Conservation (phyloP, 441 rosid species). For the Brassica hybrid region DNA sequence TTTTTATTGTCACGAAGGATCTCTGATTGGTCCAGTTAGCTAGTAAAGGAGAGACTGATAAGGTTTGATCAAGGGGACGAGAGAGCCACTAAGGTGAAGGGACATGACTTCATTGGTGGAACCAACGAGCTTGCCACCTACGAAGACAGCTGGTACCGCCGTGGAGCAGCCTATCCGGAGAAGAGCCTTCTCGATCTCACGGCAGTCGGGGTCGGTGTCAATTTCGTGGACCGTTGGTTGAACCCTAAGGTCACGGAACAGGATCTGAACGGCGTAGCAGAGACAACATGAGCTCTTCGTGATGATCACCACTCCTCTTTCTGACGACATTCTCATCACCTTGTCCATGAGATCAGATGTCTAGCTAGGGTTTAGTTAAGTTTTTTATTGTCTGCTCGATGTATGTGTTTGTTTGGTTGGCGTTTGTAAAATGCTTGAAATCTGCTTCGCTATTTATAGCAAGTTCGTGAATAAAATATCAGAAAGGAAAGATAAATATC, state of each 20-base stretch:
- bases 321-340: slow-evolving; percentile 73
- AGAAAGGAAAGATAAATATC: slow-evolving; percentile 15
- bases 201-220: slow-evolving; percentile 83
- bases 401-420: slow-evolving; percentile 23
- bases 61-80: slow-evolving; percentile 71
- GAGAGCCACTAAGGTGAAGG: slow-evolving; percentile 77
- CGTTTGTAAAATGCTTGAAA: slow-evolving; percentile 14
- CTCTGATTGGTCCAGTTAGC: neutral
- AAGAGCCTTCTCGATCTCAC: slow-evolving; percentile 86
- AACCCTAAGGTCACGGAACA: slow-evolving; percentile 83
- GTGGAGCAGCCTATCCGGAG: slow-evolving; percentile 68
- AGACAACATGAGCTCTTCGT: slow-evolving; percentile 91
- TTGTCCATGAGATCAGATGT: slow-evolving; percentile 63
- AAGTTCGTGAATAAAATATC: slow-evolving; percentile 15
- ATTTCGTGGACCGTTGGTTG: slow-evolving; percentile 68
- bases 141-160: slow-evolving; percentile 85
- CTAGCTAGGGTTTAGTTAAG: slow-evolving; percentile 2
- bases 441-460: slow-evolving; percentile 32
- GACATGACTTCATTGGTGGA: slow-evolving; percentile 97
- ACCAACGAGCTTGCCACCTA: slow-evolving; percentile 77
- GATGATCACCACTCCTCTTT: slow-evolving; percentile 85
- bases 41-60: slow-evolving; percentile 50
- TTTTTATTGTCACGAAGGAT: slow-evolving; percentile 28
- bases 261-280: slow-evolving; percentile 78
- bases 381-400: neutral